Base-by-base conservation (phyloP, 306 rosid genomes). In the Astragalus membranaceus region DNA sequence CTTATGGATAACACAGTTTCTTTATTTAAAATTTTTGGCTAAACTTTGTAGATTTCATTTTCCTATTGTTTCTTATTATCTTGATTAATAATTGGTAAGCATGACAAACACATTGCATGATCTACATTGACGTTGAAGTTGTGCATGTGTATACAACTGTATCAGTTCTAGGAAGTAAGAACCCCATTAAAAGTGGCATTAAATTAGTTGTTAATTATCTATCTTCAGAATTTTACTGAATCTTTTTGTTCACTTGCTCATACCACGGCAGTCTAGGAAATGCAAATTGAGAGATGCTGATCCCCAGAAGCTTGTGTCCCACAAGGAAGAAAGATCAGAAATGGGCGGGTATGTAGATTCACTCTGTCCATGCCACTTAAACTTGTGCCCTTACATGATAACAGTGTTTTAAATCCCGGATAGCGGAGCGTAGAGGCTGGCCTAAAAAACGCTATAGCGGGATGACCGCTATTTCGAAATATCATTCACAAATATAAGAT, bases 321-420 rank as follows among this genome's bases (percentile, higher is more conserved):
- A 8, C 85, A 90, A 72, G 79, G 98, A 94, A 83, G 98, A 94
- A 83, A 80, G 95, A 42, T 79, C 98, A 1, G 98, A 94, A 82
- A 88, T 94, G 97, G 98, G 98, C 42, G 98, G 98, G 98, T 90
- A 83, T 68, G 98, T 94, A 72, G 55, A 82, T 75, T 42, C 46
- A 32, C 55, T 62, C 33, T 80, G 42, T 39, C 41, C 61, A 8
- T 62, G 42, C 75, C 55, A 41, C 74, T 52, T 75, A 51, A 69
- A 16, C 67, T 60, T 46, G 50, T 46, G 50, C 36, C 46, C n/a
- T n/a, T n/a, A n/a, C n/a, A n/a, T n/a, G n/a, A n/a, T n/a, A n/a
- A n/a, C n/a, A n/a, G n/a, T n/a, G n/a, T n/a, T n/a, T n/a, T n/a
- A n/a, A n/a, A n/a, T n/a, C n/a, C n/a, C n/a, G n/a, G n/a, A n/a